Evolutionary conservation across 805 yeast genomes (phyloP), one percentile per base, ranked within the genome.

Genomic region (Teunomyces tritomae): DNA sequence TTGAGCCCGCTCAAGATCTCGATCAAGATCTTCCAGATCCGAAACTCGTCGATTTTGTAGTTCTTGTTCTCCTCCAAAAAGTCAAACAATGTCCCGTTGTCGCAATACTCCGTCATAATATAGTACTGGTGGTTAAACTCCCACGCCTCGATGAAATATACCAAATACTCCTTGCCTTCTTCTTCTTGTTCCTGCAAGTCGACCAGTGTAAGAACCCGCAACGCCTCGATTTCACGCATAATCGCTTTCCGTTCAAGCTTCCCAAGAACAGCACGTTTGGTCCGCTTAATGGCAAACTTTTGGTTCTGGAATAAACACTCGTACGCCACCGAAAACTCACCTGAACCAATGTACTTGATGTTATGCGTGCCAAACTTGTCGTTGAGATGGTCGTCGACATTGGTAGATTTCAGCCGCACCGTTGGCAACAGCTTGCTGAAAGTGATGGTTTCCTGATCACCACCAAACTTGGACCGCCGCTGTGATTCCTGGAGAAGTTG

Each of bases 21-120:
- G 44, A 86, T 84, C 55, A 94, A 73, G 39, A 94, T 92, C 69
- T 94, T 94, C 99, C 99, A 94, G 35, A 92, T 91, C 57, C 99
- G 79, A 86, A 97, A 94, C 64, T 94, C 99, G 62, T 94, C 99
- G 44, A 94, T 74, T 57, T 84, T 84, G 28, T 88, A 80, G 35
- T 84, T 77, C 43, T 85, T 82, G 62, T 83, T 85, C 54, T 87
- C 95, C 28, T 83, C 77, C 45, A 94, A 66, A 59, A 92, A 94
- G 49, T 81, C 80, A 59, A 84, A 94, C 49, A 94, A 69, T 17
- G 94, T 87, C 1, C 98, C 98, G 62, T 91, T 94, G 59, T 91
- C 98, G 68, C 97, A 94, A 65, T 73, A 91, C 57, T 92, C 97
- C 3, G 96, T 89, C 94, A 90, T 88, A 33, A 94, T 89, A 63